phyloP scores from a whole-genome alignment of 129 eudicot species.

The Flaveria robusta region DNA sequence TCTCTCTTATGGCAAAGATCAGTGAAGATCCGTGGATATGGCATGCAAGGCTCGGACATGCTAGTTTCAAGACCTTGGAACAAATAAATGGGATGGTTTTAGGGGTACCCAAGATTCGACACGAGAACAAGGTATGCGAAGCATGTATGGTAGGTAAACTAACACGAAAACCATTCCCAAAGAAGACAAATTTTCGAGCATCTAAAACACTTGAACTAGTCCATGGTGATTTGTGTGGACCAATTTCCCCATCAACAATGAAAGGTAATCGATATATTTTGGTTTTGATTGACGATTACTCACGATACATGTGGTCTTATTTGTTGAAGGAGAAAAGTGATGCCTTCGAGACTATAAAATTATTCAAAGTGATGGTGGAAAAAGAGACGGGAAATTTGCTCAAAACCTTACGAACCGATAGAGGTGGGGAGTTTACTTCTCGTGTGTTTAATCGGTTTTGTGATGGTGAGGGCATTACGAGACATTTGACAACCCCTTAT shows the following conservation, averaged over 20 bases:
- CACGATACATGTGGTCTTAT: conserved; percentile 6
- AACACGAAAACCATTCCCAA: neutral
- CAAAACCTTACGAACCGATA: neutral
- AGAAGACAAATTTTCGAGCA: neutral
- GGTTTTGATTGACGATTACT: neutral
- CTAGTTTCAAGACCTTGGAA: neutral
- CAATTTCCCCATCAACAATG: neutral
- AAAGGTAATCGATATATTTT: neutral
- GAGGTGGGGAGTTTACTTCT: neutral
- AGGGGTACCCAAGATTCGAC: no score
- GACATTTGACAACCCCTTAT: no score
- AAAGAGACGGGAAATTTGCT: neutral
- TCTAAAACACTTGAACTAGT: no score
- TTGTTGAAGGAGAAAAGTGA: neutral
- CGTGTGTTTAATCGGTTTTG: neutral
- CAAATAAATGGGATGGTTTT: neutral
- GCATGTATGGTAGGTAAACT: neutral
- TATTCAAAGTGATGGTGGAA: neutral
- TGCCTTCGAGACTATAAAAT: neutral
- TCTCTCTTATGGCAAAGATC: neutral
- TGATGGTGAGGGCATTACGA: no score
- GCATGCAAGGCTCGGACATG: conserved; percentile 16
- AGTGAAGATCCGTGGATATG: neutral
- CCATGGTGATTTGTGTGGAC: no score
- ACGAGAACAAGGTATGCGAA: neutral